These are phyloP conservation scores for Suillus variegatus DNA, from an alignment of 768 basidiomycete species.

Conservation along the genomic window DNA sequence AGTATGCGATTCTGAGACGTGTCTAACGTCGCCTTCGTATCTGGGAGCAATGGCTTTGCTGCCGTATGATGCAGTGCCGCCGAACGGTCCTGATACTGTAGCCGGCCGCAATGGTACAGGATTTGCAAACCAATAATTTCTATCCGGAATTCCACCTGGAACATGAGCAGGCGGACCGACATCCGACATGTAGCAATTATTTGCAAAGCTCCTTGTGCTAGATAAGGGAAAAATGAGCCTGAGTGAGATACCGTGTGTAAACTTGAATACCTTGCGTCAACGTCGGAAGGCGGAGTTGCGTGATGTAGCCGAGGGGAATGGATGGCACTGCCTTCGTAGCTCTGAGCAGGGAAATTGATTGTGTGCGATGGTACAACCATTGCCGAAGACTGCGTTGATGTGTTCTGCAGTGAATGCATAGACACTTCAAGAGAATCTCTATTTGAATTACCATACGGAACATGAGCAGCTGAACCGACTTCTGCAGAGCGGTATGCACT, in stretches of 20 bases:
- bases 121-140: neutral
- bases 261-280: neutral
- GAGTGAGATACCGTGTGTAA: neutral
- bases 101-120: neutral
- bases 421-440: neutral
- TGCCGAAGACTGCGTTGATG: neutral
- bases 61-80: neutral
- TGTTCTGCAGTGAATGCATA: neutral
- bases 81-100: neutral
- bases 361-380: neutral
- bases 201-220: neutral
- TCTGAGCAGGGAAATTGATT: neutral
- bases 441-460: neutral
- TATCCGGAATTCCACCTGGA: neutral
- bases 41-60: neutral
- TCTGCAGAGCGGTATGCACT: neutral
- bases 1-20: neutral
- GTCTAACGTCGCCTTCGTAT: neutral
- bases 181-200: neutral
- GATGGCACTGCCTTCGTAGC: neutral
- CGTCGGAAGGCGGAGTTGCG: too few species aligned
- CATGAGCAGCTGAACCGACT: neutral
- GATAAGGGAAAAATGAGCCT: neutral
- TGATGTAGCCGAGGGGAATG: neutral
- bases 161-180: neutral